Evolutionary conservation across 139 green algal genomes (phyloP), one percentile per base, ranked within the genome.

Genomic region (Chlamydomonas sphaeroides): DNA sequence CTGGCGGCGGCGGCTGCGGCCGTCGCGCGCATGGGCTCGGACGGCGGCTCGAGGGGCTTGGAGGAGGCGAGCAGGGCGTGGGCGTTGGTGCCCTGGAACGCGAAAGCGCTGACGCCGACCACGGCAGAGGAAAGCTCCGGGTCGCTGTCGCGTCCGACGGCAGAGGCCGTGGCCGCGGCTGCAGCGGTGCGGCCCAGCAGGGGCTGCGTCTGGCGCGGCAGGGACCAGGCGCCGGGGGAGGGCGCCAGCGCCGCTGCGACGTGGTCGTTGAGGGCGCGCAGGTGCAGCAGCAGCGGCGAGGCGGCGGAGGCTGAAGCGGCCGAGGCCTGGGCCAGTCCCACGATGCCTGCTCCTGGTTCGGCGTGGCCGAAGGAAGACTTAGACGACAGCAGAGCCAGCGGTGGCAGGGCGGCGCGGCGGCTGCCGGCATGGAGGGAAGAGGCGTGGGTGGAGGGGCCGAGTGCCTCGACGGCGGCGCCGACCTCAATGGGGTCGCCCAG

Each of bases 401-500:
- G 39, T 33, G 36, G 39, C 51, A 48, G 5, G 39, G 65, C 17
- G 30, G 33, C 33, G 10, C 1, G 62, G 32, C 5, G 8, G 32
- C 1, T n/a, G 66, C 20, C 41, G 30, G 59, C 7, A n/a, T 1
- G 1, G 39, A 17, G 15, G 5, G 30, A 30, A 5, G 73, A 1
- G n/a, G 32, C 11, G 17, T 36, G 32, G 28, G 30, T 20, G 23
- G 10, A 0, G 20, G 17, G 26, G 33, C 6, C 6, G 75, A 89
- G 74, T 17, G 63, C 79, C 1, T 81, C 62, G 41, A 85, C 18
- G 0, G 77, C 84, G 32, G 88, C 85, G 10, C 77, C 88, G 80
- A 68, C 88, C 83, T 98, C 95, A 41, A 98, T 96, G 33, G 95
- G 94, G 79, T 98, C 95, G 18, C 95, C 95, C 73, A 97, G 90